Conservation (phyloP, 768 basidiomycete genomes). For the Leccinum fibrillosum region DNA sequence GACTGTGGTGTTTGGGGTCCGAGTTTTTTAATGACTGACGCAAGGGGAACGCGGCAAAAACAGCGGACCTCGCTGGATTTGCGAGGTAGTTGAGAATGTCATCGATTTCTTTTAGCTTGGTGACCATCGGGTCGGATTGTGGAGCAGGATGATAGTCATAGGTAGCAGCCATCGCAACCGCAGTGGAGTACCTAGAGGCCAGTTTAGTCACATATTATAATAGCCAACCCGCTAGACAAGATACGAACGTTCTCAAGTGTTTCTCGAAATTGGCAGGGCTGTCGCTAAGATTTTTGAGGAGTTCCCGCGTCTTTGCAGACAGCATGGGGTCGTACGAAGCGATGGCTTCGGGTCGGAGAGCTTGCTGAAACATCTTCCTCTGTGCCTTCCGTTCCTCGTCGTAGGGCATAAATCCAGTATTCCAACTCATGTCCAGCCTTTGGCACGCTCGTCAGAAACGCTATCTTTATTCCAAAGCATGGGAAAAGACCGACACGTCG, state of each 20-base stretch:
- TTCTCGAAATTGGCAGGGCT: slow-evolving; percentile 1
- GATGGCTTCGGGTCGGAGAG: slow-evolving; percentile 1
- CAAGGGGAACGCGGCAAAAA: slow-evolving; percentile 8
- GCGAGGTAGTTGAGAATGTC: neutral
- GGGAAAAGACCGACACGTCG: neutral
- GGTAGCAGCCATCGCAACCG: slow-evolving; percentile 10
- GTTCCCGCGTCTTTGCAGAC: neutral
- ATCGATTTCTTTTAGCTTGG: slow-evolving; percentile 1
- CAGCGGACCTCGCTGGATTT: neutral
- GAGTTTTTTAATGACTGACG: neutral
- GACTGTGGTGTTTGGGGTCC: too few species aligned
- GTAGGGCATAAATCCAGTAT: slow-evolving; percentile 3
- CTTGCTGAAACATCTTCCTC: slow-evolving; percentile 1
- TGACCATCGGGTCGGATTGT: slow-evolving; percentile 9
- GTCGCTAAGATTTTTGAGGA: slow-evolving; percentile 4
- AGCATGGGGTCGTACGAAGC: neutral
- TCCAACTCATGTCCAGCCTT: slow-evolving; percentile 9
- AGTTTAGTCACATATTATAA: neutral
- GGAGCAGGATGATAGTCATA: slow-evolving; percentile 8
- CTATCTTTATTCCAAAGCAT: neutral
- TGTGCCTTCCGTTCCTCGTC: slow-evolving; percentile 6
- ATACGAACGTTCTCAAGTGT: slow-evolving; percentile 9
- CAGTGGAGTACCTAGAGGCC: slow-evolving; percentile 2
- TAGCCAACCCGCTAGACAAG: neutral
- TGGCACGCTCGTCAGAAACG: neutral